These are phyloP conservation scores for Pseudogymnoascus sp. DNA, from an alignment of 2,329 filamentous ascomycete genomes.

Conservation along the genomic window DNA sequence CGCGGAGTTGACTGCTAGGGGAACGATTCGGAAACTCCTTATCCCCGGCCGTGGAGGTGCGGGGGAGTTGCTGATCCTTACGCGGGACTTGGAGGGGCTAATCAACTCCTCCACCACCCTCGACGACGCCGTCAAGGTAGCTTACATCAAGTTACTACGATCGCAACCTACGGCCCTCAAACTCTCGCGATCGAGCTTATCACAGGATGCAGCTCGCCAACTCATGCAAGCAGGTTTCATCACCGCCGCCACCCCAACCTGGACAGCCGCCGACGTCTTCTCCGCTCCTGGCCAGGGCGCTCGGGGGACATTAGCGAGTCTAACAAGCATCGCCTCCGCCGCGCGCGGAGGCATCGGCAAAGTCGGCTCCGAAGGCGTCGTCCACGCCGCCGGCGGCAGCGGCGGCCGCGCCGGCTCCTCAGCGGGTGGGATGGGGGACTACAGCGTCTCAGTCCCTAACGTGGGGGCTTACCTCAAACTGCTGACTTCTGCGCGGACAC, in stretches of 20 bases:
- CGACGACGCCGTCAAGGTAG: conserved; percentile 36
- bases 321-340: conserved; percentile 54
- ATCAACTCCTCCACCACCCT: conserved; percentile 31
- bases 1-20: conserved; percentile 47
- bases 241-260: conserved; percentile 38
- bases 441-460: conserved; percentile 55
- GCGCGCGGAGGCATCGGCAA: conserved; percentile 61
- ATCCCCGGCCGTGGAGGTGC: conserved; percentile 48
- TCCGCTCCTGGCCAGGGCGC: conserved; percentile 32
- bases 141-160: conserved; percentile 44
- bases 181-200: conserved; percentile 33
- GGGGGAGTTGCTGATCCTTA: conserved; percentile 57
- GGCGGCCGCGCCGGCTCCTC: conserved; percentile 21
- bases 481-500: conserved; percentile 49
- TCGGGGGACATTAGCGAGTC: conserved; percentile 44
- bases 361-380: conserved; percentile 57
- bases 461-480: conserved; percentile 61
- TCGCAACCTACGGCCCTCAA: conserved; percentile 40
- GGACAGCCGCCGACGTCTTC: conserved; percentile 32
- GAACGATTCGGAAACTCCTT: conserved; percentile 51
- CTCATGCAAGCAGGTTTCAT: conserved; percentile 61
- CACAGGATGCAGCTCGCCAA: conserved; percentile 40
- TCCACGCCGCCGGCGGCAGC: conserved; percentile 53
- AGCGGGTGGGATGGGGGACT: conserved; percentile 19
- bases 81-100: conserved; percentile 45